Percentiles rank a stretch among this genome's conserved stretches.
phyloP scores from a whole-genome alignment of 2,329 filamentous ascomycete genomes.

The Epichloe gansuensis region DNA sequence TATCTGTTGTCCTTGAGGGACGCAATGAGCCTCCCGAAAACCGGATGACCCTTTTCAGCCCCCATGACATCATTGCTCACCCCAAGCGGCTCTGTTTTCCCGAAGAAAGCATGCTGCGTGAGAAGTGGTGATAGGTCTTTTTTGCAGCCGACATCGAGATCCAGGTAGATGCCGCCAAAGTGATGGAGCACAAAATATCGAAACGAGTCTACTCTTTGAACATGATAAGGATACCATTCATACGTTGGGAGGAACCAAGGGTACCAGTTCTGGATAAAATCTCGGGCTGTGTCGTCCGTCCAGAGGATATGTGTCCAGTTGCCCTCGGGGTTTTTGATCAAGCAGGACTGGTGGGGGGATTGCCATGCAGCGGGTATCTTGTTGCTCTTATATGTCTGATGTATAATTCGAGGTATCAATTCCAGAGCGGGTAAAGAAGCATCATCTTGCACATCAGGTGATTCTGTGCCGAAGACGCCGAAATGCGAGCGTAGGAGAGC shows the following conservation, averaged over 20 bases:
- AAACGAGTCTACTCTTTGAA: constrained; percentile 67
- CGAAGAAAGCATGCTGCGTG: neutral
- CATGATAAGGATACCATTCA: constrained; percentile 59
- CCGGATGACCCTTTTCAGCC: neutral
- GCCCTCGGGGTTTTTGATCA: neutral
- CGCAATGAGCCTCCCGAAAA: neutral
- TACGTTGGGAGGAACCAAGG: constrained; percentile 68
- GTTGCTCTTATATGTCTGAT: constrained; percentile 4
- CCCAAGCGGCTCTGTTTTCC: neutral
- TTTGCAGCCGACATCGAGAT: constrained; percentile 42
- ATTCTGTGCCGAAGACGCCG: neutral
- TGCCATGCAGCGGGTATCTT: neutral
- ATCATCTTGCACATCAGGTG: too few relatives aligned
- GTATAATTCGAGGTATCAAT: constrained; percentile 2
- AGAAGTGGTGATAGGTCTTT: constrained; percentile 1
- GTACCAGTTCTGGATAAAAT: constrained; percentile 62
- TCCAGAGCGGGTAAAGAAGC: neutral
- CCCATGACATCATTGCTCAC: constrained; percentile 3
- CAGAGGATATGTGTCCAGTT: constrained; percentile 37
- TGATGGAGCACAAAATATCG: constrained; percentile 67
- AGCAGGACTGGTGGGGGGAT: neutral
- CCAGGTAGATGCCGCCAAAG: constrained; percentile 71
- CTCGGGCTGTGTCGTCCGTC: constrained; percentile 56
- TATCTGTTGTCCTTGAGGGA: neutral
- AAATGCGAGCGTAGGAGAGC: neutral